Conservation (phyloP, 2,329 filamentous ascomycete species). For the Pezicula rhizophila region DNA sequence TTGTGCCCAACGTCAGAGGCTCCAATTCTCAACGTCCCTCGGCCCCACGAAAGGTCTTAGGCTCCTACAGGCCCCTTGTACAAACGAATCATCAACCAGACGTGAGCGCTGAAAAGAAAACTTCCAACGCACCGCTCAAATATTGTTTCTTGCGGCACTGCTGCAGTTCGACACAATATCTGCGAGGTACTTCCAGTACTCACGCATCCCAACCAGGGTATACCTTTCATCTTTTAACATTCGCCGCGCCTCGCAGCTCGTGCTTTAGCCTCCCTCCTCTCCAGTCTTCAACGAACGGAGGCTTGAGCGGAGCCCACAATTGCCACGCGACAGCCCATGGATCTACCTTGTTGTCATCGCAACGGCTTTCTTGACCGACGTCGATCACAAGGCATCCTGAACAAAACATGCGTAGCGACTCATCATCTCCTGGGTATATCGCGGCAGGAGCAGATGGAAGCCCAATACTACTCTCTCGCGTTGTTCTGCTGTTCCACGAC, state of each 20-base stretch:
- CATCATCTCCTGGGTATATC: not conserved
- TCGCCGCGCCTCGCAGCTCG: not conserved
- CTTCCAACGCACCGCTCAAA: not conserved
- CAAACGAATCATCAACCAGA: too few relatives aligned
- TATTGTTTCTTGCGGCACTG: too few relatives aligned
- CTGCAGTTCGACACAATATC: too few relatives aligned
- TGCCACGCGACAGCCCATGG: slow-evolving; percentile 1
- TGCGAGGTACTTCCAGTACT: too few relatives aligned
- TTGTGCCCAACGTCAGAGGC: not conserved
- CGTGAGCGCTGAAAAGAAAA: not conserved
- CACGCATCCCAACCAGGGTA: too few relatives aligned
- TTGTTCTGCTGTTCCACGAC: not conserved
- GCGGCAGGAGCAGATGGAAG: not conserved
- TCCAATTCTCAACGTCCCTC: not conserved
- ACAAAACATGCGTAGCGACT: too few relatives aligned
- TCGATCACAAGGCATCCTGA: too few relatives aligned
- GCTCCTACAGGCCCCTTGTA: too few relatives aligned
- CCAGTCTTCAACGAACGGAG: not conserved
- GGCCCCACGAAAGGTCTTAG: too few relatives aligned
- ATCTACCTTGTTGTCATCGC: not conserved
- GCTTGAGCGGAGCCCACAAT: not conserved
- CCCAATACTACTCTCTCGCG: not conserved
- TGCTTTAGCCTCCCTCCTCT: not conserved
- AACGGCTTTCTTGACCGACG: not conserved
- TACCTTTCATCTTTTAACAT: not conserved